phyloP scores from a whole-genome alignment of 2,329 filamentous ascomycete genomes.

The Arthroderma sp. region DNA sequence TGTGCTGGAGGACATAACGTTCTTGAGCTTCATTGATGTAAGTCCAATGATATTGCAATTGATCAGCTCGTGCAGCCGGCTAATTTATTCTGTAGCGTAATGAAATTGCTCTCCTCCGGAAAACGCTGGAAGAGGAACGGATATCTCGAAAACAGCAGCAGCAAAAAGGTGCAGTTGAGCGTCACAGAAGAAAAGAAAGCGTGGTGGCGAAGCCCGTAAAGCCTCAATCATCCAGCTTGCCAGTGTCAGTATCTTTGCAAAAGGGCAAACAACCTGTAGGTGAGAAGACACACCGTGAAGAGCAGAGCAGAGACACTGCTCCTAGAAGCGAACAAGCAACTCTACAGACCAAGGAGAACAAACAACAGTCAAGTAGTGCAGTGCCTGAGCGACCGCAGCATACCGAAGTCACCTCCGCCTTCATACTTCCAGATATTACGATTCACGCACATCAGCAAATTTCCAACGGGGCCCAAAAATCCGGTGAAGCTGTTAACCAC shows the following conservation, averaged over 20 bases:
- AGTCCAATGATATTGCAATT: constrained; percentile 9
- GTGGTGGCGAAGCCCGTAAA: no score
- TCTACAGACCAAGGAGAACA: constrained; percentile 25
- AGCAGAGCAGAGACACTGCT: neutral
- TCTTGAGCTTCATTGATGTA: constrained; percentile 42
- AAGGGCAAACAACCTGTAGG: no score
- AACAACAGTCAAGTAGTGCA: no score
- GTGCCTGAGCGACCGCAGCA: no score
- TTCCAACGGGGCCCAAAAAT: no score
- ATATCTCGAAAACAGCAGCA: constrained; percentile 29
- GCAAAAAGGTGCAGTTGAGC: neutral
- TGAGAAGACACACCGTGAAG: neutral
- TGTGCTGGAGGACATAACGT: constrained; percentile 29
- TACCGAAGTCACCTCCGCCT: constrained; percentile 48
- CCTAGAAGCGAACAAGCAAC: constrained; percentile 31
- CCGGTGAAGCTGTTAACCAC: constrained; percentile 27
- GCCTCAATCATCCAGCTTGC: no score
- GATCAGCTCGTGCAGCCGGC: neutral
- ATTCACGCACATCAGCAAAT: constrained; percentile 21
- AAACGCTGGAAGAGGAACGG: constrained; percentile 42
- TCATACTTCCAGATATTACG: constrained; percentile 52
- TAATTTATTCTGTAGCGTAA: constrained; percentile 20
- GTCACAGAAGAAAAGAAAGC: neutral
- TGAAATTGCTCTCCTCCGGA: constrained; percentile 42
- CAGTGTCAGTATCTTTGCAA: no score